Evolutionary conservation across 805 yeast genomes (phyloP).

Genomic region (Candida bentonensis): DNA sequence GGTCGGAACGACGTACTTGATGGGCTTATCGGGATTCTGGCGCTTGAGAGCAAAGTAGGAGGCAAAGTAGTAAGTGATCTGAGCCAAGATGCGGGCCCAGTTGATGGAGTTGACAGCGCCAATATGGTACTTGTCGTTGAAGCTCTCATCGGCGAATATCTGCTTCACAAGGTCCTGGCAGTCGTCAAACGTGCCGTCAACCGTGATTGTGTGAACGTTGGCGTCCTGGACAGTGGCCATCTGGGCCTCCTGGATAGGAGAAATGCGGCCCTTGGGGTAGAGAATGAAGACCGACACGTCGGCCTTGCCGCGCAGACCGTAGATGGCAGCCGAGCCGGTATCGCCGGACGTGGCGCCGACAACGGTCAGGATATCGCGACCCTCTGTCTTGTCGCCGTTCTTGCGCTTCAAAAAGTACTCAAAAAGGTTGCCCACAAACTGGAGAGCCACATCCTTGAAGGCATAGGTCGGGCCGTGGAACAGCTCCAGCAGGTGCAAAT

Average conservation of each 20-base stretch:
- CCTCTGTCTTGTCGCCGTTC: slow-evolving; percentile 36
- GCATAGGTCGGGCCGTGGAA: slow-evolving; percentile 99
- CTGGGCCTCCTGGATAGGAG: slow-evolving; percentile 96
- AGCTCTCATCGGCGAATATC: slow-evolving; percentile 77
- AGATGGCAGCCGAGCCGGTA: slow-evolving; percentile 98
- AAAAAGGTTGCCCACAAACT: slow-evolving; percentile 92
- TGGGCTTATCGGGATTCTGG: slow-evolving; percentile 25
- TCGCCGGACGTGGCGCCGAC: slow-evolving; percentile 99
- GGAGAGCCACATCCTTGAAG: slow-evolving; percentile 96
- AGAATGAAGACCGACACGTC: slow-evolving; percentile 95
- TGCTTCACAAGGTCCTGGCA: slow-evolving; percentile 95
- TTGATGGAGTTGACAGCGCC: slow-evolving; percentile 98
- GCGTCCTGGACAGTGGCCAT: slow-evolving; percentile 93
- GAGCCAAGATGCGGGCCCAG: slow-evolving; percentile 98
- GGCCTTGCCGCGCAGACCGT: slow-evolving; percentile 91
- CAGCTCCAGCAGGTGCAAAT: slow-evolving; percentile 68
- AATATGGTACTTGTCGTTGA: slow-evolving; percentile 79
- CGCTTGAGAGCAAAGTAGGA: slow-evolving; percentile 47
- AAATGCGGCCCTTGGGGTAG: slow-evolving; percentile 94
- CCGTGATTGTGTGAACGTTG: slow-evolving; percentile 90
- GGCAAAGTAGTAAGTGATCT: slow-evolving; percentile 91
- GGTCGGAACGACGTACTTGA: slow-evolving; percentile 87
- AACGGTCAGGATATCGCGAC: slow-evolving; percentile 73
- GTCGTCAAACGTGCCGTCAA: slow-evolving; percentile 93
- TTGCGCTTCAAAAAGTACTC: slow-evolving; percentile 78